phyloP scores from a whole-genome alignment of 164 flowering plant species.

The Vitis labrusca region DNA sequence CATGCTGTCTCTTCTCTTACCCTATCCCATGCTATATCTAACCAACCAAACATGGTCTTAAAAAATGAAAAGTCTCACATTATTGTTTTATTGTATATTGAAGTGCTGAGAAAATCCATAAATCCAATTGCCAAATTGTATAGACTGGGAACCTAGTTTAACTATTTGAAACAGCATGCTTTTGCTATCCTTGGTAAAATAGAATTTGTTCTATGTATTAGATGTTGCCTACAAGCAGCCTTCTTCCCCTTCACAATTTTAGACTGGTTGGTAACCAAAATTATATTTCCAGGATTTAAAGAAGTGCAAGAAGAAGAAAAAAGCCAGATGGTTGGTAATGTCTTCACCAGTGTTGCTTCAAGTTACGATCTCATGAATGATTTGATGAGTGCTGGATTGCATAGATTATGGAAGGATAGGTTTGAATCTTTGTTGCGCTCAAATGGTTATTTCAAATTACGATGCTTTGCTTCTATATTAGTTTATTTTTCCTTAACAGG shows the following conservation, averaged over 20 bases:
- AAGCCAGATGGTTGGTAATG: slow-evolving; percentile 75
- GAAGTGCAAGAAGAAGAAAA: slow-evolving; percentile 92
- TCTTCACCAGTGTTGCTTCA: slow-evolving; percentile 86
- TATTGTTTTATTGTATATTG: too few relatives aligned
- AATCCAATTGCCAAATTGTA: not conserved
- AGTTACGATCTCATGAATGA: slow-evolving; percentile 97
- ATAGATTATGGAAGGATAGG: slow-evolving; percentile 98
- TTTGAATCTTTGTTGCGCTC: slow-evolving; percentile 21
- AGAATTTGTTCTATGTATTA: not conserved
- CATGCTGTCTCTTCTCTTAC: too few relatives aligned
- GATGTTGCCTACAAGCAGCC: not conserved
- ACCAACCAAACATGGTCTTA: too few relatives aligned
- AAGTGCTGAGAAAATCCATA: too few relatives aligned
- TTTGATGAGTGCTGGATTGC: slow-evolving; percentile 91
- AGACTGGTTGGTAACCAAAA: not conserved
- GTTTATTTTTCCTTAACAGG: slow-evolving; percentile 32
- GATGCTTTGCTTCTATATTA: not conserved
- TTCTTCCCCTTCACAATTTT: not conserved
- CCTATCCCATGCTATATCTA: too few relatives aligned
- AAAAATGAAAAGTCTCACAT: too few relatives aligned
- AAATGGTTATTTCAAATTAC: not conserved
- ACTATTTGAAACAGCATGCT: not conserved
- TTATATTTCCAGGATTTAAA: slow-evolving; percentile 65
- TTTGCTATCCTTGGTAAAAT: not conserved
- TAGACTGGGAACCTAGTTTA: not conserved